Evolutionary conservation across 495 filamentous ascomycete genomes (phyloP).

Genomic region (Penicillium coprophilum): DNA sequence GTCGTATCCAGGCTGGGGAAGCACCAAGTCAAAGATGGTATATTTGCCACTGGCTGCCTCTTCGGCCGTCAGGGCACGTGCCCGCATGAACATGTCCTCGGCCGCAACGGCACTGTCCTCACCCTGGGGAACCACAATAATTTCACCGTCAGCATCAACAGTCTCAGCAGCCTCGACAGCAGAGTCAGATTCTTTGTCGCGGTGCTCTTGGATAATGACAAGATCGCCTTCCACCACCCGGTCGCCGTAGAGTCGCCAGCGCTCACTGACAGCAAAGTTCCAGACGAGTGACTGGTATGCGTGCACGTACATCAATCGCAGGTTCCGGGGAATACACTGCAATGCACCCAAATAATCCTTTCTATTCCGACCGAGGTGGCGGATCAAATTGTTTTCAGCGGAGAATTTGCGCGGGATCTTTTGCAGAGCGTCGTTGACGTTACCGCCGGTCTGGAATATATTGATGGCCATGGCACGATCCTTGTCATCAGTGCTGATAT

Average conservation of each 20-base stretch:
- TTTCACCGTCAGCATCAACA: slow-evolving; percentile 69
- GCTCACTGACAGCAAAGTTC: slow-evolving; percentile 78
- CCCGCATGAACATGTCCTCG: slow-evolving; percentile 66
- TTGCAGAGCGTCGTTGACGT: slow-evolving; percentile 56
- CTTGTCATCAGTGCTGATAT: slow-evolving; percentile 68
- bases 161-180: slow-evolving; percentile 24
- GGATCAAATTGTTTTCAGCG: slow-evolving; percentile 75
- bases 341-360: slow-evolving; percentile 78
- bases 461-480: slow-evolving; percentile 73
- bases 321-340: slow-evolving; percentile 68
- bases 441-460: slow-evolving; percentile 56
- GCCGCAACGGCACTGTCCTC: slow-evolving; percentile 55
- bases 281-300: slow-evolving; percentile 94
- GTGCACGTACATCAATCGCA: slow-evolving; percentile 92
- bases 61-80: slow-evolving; percentile 68
- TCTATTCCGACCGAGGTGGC: slow-evolving; percentile 56
- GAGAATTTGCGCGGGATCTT: slow-evolving; percentile 77
- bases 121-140: slow-evolving; percentile 58
- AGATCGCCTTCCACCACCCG: slow-evolving; percentile 83
- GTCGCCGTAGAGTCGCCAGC: slow-evolving; percentile 69
- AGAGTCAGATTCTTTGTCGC: slow-evolving; percentile 35
- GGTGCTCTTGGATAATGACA: slow-evolving; percentile 63
- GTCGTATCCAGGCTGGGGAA: slow-evolving; percentile 91
- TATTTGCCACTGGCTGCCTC: slow-evolving; percentile 80
- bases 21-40: slow-evolving; percentile 84